Conservation (phyloP, 2,329 filamentous ascomycete genomes). For the Clarireedia hainanense region DNA sequence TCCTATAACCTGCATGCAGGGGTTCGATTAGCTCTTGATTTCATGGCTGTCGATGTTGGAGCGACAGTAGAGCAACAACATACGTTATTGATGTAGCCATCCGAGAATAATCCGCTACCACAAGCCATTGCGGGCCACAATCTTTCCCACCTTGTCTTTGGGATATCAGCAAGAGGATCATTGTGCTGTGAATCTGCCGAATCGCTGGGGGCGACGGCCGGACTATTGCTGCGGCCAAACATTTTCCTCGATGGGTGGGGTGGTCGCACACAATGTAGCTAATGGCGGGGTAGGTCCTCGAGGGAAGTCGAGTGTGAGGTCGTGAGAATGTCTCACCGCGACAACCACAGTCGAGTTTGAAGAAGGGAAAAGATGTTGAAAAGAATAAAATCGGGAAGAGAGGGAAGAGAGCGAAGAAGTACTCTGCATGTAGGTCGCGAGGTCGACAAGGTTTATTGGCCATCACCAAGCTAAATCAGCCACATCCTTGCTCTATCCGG, state of each 20-base stretch:
- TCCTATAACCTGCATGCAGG: conserved; percentile 58
- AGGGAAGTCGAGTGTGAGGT: neutral
- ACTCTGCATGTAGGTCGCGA: too few species aligned
- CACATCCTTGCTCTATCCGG: too few species aligned
- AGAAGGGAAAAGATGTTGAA: too few species aligned
- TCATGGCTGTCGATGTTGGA: neutral
- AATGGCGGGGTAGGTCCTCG: neutral
- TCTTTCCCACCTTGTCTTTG: conserved; percentile 22
- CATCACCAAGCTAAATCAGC: too few species aligned
- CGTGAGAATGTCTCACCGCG: neutral
- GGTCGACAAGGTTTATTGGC: too few species aligned
- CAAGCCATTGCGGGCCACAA: conserved; percentile 67
- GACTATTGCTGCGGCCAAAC: conserved; percentile 13
- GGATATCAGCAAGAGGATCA: conserved; percentile 15
- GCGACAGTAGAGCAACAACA: conserved; percentile 21
- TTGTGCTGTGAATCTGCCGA: conserved; percentile 6
- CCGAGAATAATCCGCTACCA: conserved; percentile 82
- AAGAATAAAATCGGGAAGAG: too few species aligned
- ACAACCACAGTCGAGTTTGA: too few species aligned
- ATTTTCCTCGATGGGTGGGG: neutral
- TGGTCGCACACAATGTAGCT: too few species aligned
- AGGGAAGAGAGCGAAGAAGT: too few species aligned
- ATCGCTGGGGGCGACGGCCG: conserved; percentile 1
- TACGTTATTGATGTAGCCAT: conserved; percentile 87
- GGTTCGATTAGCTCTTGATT: neutral